Evolutionary conservation across 768 basidiomycete species (phyloP).

Genomic region (Trametes villosa): DNA sequence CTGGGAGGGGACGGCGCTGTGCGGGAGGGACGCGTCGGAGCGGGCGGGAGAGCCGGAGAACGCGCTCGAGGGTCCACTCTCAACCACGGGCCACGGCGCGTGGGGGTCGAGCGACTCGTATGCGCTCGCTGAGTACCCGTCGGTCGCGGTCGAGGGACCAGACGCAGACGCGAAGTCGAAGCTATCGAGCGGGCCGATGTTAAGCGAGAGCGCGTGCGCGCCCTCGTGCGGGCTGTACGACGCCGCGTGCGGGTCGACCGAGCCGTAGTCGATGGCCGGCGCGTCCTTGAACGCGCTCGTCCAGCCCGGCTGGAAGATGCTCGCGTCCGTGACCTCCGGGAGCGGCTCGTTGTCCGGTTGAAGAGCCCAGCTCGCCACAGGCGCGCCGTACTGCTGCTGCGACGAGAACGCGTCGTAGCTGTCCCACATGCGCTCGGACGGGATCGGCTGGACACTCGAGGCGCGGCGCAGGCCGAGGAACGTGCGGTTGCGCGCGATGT

Average conservation of each 20-base stretch:
- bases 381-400: slow-evolving; percentile 11
- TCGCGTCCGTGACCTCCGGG: slow-evolving; percentile 41
- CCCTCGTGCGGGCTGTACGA: slow-evolving; percentile 9
- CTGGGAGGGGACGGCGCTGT: not conserved
- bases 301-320: slow-evolving; percentile 27
- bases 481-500: slow-evolving; percentile 49
- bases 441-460: slow-evolving; percentile 50
- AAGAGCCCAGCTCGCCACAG: slow-evolving; percentile 34
- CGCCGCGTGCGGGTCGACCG: not conserved
- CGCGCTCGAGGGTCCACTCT: slow-evolving; percentile 23
- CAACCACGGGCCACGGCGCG: slow-evolving; percentile 12
- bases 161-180: slow-evolving; percentile 16
- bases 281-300: slow-evolving; percentile 22
- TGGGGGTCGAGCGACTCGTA: slow-evolving; percentile 19
- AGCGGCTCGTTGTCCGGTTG: slow-evolving; percentile 51
- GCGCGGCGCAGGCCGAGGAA: slow-evolving; percentile 52
- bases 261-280: not conserved
- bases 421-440: slow-evolving; percentile 40
- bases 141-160: slow-evolving; percentile 13
- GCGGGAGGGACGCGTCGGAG: slow-evolving; percentile 18
- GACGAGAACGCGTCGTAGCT: slow-evolving; percentile 10
- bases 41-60: slow-evolving; percentile 21
- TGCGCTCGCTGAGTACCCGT: slow-evolving; percentile 1
- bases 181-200: slow-evolving; percentile 25
- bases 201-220: slow-evolving; percentile 16